These are phyloP conservation scores for Cryptosporidium xiaoi DNA, from an alignment of 169 alveolate genomes.

Conservation along the genomic window DNA sequence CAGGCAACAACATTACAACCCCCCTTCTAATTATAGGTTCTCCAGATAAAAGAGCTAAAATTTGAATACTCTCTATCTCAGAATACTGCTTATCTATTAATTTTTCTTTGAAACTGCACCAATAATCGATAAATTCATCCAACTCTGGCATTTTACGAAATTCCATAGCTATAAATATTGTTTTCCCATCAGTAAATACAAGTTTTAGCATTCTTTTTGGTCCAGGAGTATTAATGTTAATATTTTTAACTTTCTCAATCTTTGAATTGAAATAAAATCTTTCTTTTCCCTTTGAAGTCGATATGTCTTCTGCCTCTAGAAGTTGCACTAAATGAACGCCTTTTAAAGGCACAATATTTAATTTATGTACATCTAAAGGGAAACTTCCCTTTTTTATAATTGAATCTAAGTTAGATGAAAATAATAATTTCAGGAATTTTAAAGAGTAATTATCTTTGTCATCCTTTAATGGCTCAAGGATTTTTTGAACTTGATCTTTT, in stretches of 20 bases:
- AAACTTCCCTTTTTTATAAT: constrained; percentile 56
- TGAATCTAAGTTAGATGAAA: constrained; percentile 6
- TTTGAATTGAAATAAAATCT: constrained; percentile 33
- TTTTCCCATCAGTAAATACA: constrained; percentile 45
- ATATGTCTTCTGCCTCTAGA: constrained; percentile 59
- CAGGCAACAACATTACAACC: constrained; percentile 35
- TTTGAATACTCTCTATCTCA: background rate
- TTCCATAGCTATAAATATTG: constrained; percentile 49
- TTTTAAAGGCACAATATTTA: background rate
- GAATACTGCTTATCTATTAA: background rate
- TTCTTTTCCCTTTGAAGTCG: constrained; percentile 9
- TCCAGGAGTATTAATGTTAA: constrained; percentile 5
- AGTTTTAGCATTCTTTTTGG: constrained; percentile 51
- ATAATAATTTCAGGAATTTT: constrained; percentile 19
- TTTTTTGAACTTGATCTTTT: constrained; percentile 3
- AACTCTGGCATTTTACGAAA: constrained; percentile 42
- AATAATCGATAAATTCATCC: constrained; percentile 21
- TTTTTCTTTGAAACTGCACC: background rate
- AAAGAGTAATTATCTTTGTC: constrained; percentile 10
- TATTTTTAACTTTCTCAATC: background rate
- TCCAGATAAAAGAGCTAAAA: constrained; percentile 53
- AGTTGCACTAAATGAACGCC: constrained; percentile 60
- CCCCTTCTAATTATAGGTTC: constrained; percentile 62
- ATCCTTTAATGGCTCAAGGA: background rate
- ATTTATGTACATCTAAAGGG: constrained; percentile 44